Conservation (phyloP, 2,329 filamentous ascomycete genomes). For the Kalmusia sp. region DNA sequence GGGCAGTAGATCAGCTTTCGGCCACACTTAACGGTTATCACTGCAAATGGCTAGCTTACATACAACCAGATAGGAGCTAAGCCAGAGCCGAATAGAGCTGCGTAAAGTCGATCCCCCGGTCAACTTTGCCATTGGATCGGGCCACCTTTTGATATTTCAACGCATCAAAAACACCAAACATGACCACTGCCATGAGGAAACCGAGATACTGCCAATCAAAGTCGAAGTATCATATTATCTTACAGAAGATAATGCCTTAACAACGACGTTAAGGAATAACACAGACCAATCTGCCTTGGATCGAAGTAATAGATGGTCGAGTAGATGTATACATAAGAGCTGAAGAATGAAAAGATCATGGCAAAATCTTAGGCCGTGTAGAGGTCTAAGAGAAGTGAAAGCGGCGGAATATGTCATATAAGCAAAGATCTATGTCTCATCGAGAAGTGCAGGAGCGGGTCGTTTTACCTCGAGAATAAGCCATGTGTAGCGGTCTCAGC, state of each 20-base stretch:
- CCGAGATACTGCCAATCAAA: slow-evolving; percentile 1
- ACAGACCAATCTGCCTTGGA: slow-evolving; percentile 9
- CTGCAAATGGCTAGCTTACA: too few species aligned
- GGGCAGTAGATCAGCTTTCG: too few species aligned
- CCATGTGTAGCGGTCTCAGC: slow-evolving; percentile 10
- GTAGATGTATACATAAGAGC: slow-evolving; percentile 21
- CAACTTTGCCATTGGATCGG: too few species aligned
- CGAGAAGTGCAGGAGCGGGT: slow-evolving; percentile 4
- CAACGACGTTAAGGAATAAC: slow-evolving; percentile 1
- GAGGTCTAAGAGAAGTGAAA: slow-evolving; percentile 15
- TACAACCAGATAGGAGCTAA: too few species aligned
- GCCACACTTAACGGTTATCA: too few species aligned
- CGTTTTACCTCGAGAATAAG: slow-evolving; percentile 5
- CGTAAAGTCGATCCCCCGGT: too few species aligned
- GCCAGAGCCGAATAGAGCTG: too few species aligned
- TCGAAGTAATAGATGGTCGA: slow-evolving; percentile 18
- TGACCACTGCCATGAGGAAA: slow-evolving; percentile 5
- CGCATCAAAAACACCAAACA: slow-evolving; percentile 5
- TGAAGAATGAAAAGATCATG: slow-evolving; percentile 27
- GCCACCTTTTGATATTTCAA: too few species aligned
- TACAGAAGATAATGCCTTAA: not conserved
- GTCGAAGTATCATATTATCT: not conserved
- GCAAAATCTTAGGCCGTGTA: slow-evolving; percentile 27
- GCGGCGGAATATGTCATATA: slow-evolving; percentile 2
- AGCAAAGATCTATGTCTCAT: slow-evolving; percentile 1